Evolutionary conservation across 352 stramenopile species (phyloP), one percentile per base, ranked within the genome.

Genomic region (Paralagenidium karlingii): DNA sequence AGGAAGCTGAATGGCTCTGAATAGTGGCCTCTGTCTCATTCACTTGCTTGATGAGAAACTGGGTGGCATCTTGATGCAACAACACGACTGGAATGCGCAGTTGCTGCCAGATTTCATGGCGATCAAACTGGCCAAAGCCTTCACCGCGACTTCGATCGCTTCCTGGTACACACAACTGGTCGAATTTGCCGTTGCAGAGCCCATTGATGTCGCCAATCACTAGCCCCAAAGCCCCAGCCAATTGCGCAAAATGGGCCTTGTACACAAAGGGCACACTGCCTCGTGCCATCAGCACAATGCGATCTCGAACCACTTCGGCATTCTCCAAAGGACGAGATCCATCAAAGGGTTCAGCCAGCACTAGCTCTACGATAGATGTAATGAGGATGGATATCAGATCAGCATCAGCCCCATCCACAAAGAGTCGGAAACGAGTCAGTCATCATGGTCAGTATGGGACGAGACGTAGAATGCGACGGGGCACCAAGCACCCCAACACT

Each of bases 41-140:
- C 16, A 18, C 11, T 11, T 38, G 33, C 8, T 21, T 38, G 8
- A 15, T 38, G 8, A n/a, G n/a, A n/a, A n/a, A n/a, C n/a, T n/a
- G n/a, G n/a, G n/a, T n/a, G n/a, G n/a, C n/a, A n/a, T n/a, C n/a
- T n/a, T n/a, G n/a, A n/a, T n/a, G n/a, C n/a, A n/a, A n/a, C n/a
- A n/a, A n/a, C n/a, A n/a, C n/a, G n/a, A n/a, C n/a, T 10, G 76
- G 76, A 30, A 90, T 87, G 22, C 58, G 58, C n/a, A 70, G 57
- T 12, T 52, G 32, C 16, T 36, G 20, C 76, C 73, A 87, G 1
- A 81, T 39, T n/a, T 38, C 29, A 32, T 82, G 70, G 10, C 47
- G 53, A 12, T 87, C 76, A 22, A 51, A 51, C 7, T 49, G 47
- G 2, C 60, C 70, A 39, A 90, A 84, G 16, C 76, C 76, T 40